A percentile compares a stretch with the other conserved stretches of the same genome.
phyloP scores from a whole-genome alignment of 2,329 filamentous ascomycete genomes.

The Trichoderma koningiopsis region DNA sequence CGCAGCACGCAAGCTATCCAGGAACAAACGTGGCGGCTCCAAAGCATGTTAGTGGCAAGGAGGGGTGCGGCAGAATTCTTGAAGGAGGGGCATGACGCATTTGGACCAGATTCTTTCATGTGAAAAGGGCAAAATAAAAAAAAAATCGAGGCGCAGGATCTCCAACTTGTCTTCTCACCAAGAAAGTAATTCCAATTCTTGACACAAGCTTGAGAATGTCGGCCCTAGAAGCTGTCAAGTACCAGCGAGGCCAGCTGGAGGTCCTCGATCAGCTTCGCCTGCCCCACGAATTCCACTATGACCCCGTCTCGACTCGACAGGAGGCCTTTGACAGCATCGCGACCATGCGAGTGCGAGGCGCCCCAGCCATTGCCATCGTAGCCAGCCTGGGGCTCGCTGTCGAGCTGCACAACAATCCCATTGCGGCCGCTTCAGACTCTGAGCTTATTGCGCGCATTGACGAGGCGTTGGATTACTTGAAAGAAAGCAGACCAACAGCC shows the following conservation, averaged over 20 bases:
- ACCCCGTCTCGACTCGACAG: constrained; percentile 67
- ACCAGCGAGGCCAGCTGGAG: constrained; percentile 69
- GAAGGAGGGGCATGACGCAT: constrained; percentile 31
- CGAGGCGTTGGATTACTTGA: constrained; percentile 79
- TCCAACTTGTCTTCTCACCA: not conserved
- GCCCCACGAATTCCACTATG: constrained; percentile 79
- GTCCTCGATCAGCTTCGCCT: constrained; percentile 84
- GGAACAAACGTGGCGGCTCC: constrained; percentile 6
- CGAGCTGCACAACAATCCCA: constrained; percentile 65
- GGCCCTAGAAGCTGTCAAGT: constrained; percentile 76
- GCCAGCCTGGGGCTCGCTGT: constrained; percentile 86
- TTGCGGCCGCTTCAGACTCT: constrained; percentile 47
- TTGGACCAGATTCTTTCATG: constrained; percentile 8
- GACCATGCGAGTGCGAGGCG: constrained; percentile 75
- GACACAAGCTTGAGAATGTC: constrained; percentile 45
- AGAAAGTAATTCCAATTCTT: not conserved
- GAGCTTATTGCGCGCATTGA: constrained; percentile 73
- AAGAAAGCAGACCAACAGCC: constrained; percentile 87
- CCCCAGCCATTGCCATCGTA: constrained; percentile 97
- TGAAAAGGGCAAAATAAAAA: not conserved
- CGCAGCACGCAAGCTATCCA: not conserved
- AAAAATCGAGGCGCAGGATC: not conserved
- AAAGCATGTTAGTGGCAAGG: constrained; percentile 9
- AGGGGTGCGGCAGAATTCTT: constrained; percentile 39
- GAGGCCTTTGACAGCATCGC: constrained; percentile 83